Conservation (phyloP, 805 yeast genomes). For the Lipomyces lipofer region DNA sequence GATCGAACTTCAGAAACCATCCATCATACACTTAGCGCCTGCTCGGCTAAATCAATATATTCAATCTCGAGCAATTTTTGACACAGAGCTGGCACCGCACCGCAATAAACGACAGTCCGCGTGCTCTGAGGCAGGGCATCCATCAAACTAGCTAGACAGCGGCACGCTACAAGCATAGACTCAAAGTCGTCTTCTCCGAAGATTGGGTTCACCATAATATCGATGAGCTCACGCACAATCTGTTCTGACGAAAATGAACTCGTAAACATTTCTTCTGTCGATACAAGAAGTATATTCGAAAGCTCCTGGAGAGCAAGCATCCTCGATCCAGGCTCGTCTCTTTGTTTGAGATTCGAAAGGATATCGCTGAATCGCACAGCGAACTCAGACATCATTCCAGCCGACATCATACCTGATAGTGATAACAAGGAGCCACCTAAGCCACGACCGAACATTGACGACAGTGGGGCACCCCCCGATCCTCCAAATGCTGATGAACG, state of each 20-base stretch:
- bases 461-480: conserved; percentile 8
- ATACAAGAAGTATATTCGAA: conserved; percentile 38
- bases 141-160: conserved; percentile 77
- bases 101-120: conserved; percentile 60
- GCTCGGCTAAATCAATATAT: conserved; percentile 90
- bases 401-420: conserved; percentile 30
- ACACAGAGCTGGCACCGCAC: conserved; percentile 66
- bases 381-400: conserved; percentile 37
- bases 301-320: conserved; percentile 40
- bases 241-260: conserved; percentile 55
- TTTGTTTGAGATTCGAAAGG: conserved; percentile 33
- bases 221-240: conserved; percentile 56
- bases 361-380: conserved; percentile 33
- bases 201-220: conserved; percentile 57
- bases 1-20: conserved; percentile 54
- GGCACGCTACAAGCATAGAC: conserved; percentile 76
- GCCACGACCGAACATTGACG: conserved; percentile 23
- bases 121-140: conserved; percentile 71
- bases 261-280: conserved; percentile 37
- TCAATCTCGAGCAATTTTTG: conserved; percentile 69
- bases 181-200: conserved; percentile 65
- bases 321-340: conserved; percentile 37
- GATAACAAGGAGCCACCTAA: conserved; percentile 29
- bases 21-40: conserved; percentile 64
- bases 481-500: conserved; percentile 28